phyloP scores from a whole-genome alignment of 352 stramenopile species.

The Phytopythium montanum region DNA sequence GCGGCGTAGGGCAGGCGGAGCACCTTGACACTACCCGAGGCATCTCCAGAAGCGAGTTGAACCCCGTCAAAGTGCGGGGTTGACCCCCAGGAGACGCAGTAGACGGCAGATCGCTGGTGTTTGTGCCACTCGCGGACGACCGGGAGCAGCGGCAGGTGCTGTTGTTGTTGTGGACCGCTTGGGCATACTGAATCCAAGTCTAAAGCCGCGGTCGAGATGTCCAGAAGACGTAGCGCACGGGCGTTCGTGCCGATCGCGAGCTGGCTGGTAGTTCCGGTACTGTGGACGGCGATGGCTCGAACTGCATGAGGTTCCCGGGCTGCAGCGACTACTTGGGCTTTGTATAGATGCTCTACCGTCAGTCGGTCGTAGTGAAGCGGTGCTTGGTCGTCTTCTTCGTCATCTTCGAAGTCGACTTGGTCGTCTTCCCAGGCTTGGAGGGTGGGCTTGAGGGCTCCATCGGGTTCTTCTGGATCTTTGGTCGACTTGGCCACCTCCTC shows the following conservation, averaged over 20 bases:
- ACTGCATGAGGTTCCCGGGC: slow-evolving; percentile 52
- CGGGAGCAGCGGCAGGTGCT: slow-evolving; percentile 39
- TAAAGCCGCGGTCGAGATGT: slow-evolving; percentile 24
- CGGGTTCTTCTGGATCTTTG: background rate
- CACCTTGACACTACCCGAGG: slow-evolving; percentile 59
- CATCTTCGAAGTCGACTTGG: background rate
- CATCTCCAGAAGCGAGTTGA: slow-evolving; percentile 59
- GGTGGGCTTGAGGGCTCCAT: background rate
- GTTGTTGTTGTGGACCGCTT: too few species aligned
- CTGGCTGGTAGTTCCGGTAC: slow-evolving; percentile 27
- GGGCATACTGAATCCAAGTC: slow-evolving; percentile 5
- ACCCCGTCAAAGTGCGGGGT: slow-evolving; percentile 21
- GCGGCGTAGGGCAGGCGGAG: slow-evolving; percentile 10
- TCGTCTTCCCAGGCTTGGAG: background rate
- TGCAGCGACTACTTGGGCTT: slow-evolving; percentile 46
- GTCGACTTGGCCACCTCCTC: slow-evolving; percentile 11
- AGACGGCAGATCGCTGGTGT: slow-evolving; percentile 54
- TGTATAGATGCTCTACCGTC: slow-evolving; percentile 34
- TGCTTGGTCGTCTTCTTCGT: background rate
- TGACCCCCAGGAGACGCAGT: slow-evolving; percentile 37
- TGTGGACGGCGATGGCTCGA: slow-evolving; percentile 43
- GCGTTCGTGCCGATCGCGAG: slow-evolving; percentile 66
- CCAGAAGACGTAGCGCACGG: slow-evolving; percentile 48
- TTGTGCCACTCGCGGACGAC: slow-evolving; percentile 56
- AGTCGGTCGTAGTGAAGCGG: slow-evolving; percentile 31